Evolutionary conservation across 139 green algal genomes (phyloP), one percentile per base, ranked within the genome.

Genomic region (Closterium sp.): DNA sequence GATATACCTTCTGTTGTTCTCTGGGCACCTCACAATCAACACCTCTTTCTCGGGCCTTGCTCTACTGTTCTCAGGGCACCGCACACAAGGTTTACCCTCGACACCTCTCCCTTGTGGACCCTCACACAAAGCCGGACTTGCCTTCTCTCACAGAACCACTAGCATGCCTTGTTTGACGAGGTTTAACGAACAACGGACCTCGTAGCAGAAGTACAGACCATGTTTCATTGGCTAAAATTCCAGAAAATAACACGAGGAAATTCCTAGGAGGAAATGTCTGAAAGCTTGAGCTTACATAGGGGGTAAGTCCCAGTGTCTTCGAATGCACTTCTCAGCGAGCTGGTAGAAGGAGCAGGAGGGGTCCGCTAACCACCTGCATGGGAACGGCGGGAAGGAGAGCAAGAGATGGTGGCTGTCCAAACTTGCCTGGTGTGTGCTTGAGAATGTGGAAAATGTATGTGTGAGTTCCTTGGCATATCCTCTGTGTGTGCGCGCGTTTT

Each of bases 321-420:
- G 33, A 32, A 99, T 93, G 0, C 96, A 97, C 0, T 38, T 84
- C 90, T 98, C 97, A 1, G 97, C 97, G 91, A 97, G 95, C 35
- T 92, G 86, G 93, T 98, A 96, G 19, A 96, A 95, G 36, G 95
- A 89, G 35, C 89, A 96, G 43, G 95, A 88, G 3, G 94, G 92
- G 88, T 97, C 96, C 12, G 96, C 92, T 23, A 94, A 64, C 92
- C 92, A 94, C 91, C 91, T 93, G 91, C 1, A 31, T 19, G 36
- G 89, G 12, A 76, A 19, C 16, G 55, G 55, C 2, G 55, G 23
- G 55, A 16, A 76, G 25, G 25, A 16, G 55, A 28, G 55, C 55
- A 76, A 76, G 25, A 16, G 25, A 76, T 28, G 55, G 55, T 28
- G 55, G 55, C 23, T 76, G 55, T 12, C 4, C 55, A 2, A 19